Evolutionary conservation across 441 rosid genomes (phyloP), one percentile per base, ranked within the genome.

Genomic region (Syzygium syzygioides): DNA sequence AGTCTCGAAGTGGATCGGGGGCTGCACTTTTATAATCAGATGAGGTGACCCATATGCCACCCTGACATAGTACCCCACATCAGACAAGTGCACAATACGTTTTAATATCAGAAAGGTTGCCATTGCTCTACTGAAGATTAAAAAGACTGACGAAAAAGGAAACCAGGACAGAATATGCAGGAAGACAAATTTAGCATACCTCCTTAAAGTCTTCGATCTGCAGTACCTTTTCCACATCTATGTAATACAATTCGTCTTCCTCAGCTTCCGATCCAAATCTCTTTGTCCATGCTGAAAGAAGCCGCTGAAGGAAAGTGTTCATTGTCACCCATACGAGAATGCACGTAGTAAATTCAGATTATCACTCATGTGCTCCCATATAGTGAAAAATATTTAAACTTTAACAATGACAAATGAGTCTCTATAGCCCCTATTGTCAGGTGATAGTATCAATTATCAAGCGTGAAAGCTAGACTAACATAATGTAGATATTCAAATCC

Each of bases 201-300:
- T 96, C 99, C 92, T 93, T 94, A 92, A 95, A 94, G 92, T 96
- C 97, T 91, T 95, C 99, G 89, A 94, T 94, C 90, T 98, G 99
- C 56, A 95, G 97, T 41, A 98, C 95, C 56, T 94, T 90, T 85
- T 98, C 97, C 34, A 96, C 95, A 54, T 91, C 91, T 90, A 98
- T 91, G 85, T 92, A 90, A 90, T 93, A 94, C 80, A 98, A 71
- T 87, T 90, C 94, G 66, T 93, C 95, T 86, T 91, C 95, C 86
- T 93, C 94, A 60, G 92, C 95, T 86, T 93, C 95, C 90, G 94
- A 95, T 13, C 96, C 98, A 91, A 96, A 96, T 90, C 94, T 94
- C 91, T 93, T 96, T 90, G 85, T 92, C 99, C 99, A 98, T 50
- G 89, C 79, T 32, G 96, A 92, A 87, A 79, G 92, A 92, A 95